Conservation (phyloP, 2,329 filamentous ascomycete species). For the Ophiostoma sp. region DNA sequence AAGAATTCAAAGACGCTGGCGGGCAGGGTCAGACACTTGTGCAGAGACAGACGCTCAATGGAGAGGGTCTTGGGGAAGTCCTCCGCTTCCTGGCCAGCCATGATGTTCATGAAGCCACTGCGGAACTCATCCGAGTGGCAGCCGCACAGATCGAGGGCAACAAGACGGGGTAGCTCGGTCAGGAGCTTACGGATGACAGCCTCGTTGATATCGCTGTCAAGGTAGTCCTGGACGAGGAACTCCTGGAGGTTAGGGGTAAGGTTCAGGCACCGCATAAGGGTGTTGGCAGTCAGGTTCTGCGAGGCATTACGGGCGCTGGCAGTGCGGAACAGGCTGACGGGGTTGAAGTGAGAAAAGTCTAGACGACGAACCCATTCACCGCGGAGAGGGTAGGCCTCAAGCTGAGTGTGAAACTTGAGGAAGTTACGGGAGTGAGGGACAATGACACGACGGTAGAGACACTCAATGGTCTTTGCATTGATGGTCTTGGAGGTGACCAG, state of each 20-base stretch:
- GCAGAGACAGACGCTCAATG: slow-evolving; percentile 65
- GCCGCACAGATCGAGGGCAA: slow-evolving; percentile 70
- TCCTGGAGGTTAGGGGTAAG: slow-evolving; percentile 70
- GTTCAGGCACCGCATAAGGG: slow-evolving; percentile 64
- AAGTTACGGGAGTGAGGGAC: slow-evolving; percentile 80
- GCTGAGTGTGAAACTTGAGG: slow-evolving; percentile 69
- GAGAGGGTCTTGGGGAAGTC: slow-evolving; percentile 47
- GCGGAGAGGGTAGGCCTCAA: slow-evolving; percentile 60
- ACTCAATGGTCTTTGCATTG: slow-evolving; percentile 66
- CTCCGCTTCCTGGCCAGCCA: slow-evolving; percentile 32
- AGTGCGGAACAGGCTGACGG: slow-evolving; percentile 68
- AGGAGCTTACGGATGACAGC: slow-evolving; percentile 66
- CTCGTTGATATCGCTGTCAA: slow-evolving; percentile 69
- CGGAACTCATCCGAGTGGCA: slow-evolving; percentile 66
- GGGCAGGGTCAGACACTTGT: slow-evolving; percentile 70
- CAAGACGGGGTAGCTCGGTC: slow-evolving; percentile 57
- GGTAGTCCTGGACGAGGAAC: slow-evolving; percentile 73
- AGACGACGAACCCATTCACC: slow-evolving; percentile 72
- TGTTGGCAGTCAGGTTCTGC: slow-evolving; percentile 69
- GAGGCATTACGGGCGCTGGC: slow-evolving; percentile 69
- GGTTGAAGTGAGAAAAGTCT: slow-evolving; percentile 83
- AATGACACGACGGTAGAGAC: slow-evolving; percentile 73
- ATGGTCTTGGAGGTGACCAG: slow-evolving; percentile 70
- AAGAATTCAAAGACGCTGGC: slow-evolving; percentile 62
- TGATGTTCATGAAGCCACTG: slow-evolving; percentile 54